Evolutionary conservation across 805 yeast species (phyloP), one percentile per base, ranked within the genome.

Genomic region (Vanderwaltozyma tropicalis): DNA sequence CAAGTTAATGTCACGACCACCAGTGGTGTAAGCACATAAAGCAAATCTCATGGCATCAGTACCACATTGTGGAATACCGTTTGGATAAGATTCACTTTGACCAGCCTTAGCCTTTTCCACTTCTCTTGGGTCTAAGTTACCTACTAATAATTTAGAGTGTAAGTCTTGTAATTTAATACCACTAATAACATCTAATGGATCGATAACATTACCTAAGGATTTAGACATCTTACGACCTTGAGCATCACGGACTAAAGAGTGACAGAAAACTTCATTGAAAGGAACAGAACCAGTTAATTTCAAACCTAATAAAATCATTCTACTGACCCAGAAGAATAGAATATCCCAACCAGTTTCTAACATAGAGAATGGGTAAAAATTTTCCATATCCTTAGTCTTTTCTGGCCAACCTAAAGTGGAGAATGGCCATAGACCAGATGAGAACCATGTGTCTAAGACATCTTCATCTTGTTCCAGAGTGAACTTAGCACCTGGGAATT

Each of bases 341-440:
- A 89, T 89, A 69, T 89, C 98, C 98, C 98, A 92, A 52, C 98
- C 98, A 36, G 98, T 92, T 67, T 92, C 98, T 55, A 92, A 69
- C 82, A 92, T 69, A 20, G 94, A 79, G 79, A 87, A 80, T 49
- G 98, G 97, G 57, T 76, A 80, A 66, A 85, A 92, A 37, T 65
- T 64, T 51, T 75, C 71, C 72, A 86, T 63, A 59, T 92, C 98
- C 37, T 62, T 53, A 38, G 88, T 72, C 57, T 74, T 66, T 42
- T 78, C 66, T 56, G 98, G 98, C 97, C 97, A 92, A 34, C 96
- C 96, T 48, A 92, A 67, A 41, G 96, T 92, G 37, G 95, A 80
- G 59, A 92, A 80, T 42, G 98, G 96, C 97, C 97, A 92, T 63
- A 92, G 68, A 43, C 96, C 97, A 31, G 96, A 82, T 9, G 96